A percentile compares a stretch with the other conserved stretches of the same genome.
phyloP scores from a whole-genome alignment of 192 early-diverging fungal species.

The Lunasporangiospora selenospora region DNA sequence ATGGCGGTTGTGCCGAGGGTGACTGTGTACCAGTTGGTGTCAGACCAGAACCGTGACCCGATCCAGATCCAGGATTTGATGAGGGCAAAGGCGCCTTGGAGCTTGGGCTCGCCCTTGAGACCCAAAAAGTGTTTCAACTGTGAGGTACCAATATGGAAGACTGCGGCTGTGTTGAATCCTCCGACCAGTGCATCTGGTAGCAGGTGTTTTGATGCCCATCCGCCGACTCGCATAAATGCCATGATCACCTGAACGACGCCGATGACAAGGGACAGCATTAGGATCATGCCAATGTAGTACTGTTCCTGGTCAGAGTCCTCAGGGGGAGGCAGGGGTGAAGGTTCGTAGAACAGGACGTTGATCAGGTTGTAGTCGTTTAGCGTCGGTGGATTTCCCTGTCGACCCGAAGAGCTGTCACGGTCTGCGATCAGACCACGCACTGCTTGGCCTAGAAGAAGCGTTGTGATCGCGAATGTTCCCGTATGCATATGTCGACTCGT shows the following conservation, averaged over 20 bases:
- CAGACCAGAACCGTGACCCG: slow-evolving; percentile 10
- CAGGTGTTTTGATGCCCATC: slow-evolving; percentile 44
- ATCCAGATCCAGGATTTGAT: slow-evolving; percentile 43
- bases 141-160: slow-evolving; percentile 48
- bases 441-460: slow-evolving; percentile 43
- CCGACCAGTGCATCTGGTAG: slow-evolving; percentile 41
- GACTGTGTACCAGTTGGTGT: slow-evolving; percentile 42
- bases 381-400: background rate
- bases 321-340: background rate
- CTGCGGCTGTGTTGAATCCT: slow-evolving; percentile 48
- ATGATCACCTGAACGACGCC: slow-evolving; percentile 40
- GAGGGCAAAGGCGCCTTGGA: slow-evolving; percentile 35
- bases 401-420: background rate
- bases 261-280: slow-evolving; percentile 45
- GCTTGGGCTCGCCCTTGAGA: slow-evolving; percentile 18
- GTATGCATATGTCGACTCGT: slow-evolving; percentile 50
- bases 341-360: slow-evolving; percentile 26
- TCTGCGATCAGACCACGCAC: slow-evolving; percentile 40
- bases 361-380: slow-evolving; percentile 4
- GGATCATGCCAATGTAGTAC: slow-evolving; percentile 38
- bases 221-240: slow-evolving; percentile 38
- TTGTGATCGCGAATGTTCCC: slow-evolving; percentile 48
- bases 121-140: slow-evolving; percentile 48
- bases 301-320: slow-evolving; percentile 24
- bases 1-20: slow-evolving; percentile 26